Evolutionary conservation across 768 basidiomycete genomes (phyloP).

Genomic region (Brasilioporus rufonigricans): DNA sequence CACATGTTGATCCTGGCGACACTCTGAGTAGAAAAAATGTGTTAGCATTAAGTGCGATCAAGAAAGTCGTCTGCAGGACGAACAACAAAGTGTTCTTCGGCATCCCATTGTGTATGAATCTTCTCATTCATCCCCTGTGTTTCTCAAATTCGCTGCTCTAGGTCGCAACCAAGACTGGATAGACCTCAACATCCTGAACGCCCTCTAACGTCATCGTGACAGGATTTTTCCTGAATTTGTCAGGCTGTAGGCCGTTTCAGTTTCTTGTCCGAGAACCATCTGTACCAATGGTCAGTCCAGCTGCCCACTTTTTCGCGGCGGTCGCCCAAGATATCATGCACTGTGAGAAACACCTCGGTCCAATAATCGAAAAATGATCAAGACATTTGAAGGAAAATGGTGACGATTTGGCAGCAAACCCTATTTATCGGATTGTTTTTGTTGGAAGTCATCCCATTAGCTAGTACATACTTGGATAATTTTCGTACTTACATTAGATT

Average conservation of each 20-base stretch:
- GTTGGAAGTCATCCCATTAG: no score
- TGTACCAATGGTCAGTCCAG: background rate
- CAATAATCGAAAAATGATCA: background rate
- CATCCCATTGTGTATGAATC: background rate
- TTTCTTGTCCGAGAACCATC: background rate
- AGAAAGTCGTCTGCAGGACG: background rate
- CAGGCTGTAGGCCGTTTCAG: background rate
- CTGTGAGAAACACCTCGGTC: background rate
- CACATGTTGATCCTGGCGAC: background rate
- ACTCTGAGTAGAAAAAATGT: background rate
- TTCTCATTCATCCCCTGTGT: background rate
- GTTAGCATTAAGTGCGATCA: background rate
- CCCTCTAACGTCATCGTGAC: slow-evolving; percentile 26
- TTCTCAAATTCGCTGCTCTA: background rate
- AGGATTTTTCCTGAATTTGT: slow-evolving; percentile 23
- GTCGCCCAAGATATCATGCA: background rate
- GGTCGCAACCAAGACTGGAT: background rate
- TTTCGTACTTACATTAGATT: no score
- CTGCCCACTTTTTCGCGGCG: background rate
- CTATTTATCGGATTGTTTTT: background rate
- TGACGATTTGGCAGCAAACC: background rate
- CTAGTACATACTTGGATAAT: no score
- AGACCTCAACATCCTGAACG: slow-evolving; percentile 24
- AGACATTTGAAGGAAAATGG: background rate
- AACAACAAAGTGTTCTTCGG: background rate